Base-by-base conservation (phyloP, 2,329 filamentous ascomycete species). In the Ascochyta viciae-villosae region DNA sequence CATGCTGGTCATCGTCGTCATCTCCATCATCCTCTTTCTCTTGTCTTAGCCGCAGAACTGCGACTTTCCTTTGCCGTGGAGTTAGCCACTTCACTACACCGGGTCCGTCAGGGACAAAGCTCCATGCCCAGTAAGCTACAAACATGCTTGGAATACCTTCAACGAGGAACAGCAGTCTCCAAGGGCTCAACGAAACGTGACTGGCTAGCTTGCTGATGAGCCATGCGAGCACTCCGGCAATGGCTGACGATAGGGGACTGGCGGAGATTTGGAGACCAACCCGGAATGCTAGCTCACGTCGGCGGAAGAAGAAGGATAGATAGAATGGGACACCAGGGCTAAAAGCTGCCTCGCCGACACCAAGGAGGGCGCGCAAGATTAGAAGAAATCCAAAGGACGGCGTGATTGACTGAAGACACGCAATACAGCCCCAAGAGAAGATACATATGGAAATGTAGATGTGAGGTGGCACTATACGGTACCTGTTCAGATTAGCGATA, bases 251-350 rank as follows among this genome's bases (percentile, higher is more conserved):
- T 31, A 87, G 71, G 0, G 85, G 85, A 6, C 85, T 84, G 0
- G 85, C 93, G 0, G 91, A 92, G 50, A 97, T 88, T 76, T 96
- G 96, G 1, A 96, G 83, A 22, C 92, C 93, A 0, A 90, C 95
- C 34, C 93, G 82, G 58, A 95, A 89, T 0, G 93, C 94, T 31
- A 97, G 80, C 74, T 98, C 94, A 42, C 86, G 78, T 6, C 84
- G 77, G 13, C 80, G 81, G 70, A 84, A 88, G 76, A 89, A 88
- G 65, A 87, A 83, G 0, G 85, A 86, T 8, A 89, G 73, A 58
- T 87, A 88, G 66, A 87, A 87, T 0, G 86, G 86, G 0, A 88
- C 82, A 4, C 86, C 86, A 0, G 86, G 85, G 1, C 82, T 81
- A 64, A 88, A 88, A 0, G 85, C 86, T 0, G 85, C 86, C 73